Evolutionary conservation across 176 grass and related monocot genomes (phyloP), one percentile per base, ranked within the genome.

Genomic region (Eragrostis nindensis): DNA sequence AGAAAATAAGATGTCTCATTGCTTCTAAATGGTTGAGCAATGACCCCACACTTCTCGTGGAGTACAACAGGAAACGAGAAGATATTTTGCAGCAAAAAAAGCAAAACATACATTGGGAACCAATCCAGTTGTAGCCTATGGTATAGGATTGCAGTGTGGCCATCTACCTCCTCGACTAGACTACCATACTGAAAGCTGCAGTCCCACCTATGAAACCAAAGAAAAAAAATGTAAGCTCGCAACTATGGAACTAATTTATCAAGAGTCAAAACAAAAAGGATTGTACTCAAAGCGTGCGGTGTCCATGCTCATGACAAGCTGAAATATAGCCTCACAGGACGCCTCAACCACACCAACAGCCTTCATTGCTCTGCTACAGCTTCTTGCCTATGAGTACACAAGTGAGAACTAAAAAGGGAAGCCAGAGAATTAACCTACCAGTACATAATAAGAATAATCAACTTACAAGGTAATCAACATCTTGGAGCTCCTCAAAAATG

Each of bases 171-270:
- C 70, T 98, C 88, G 6, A 98, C 95, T 63, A 98, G 82, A 80
- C 95, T 98, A 78, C 95, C 95, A 93, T 92, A 98, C 64, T 94
- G 90, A 72, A 98, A 98, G 82, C 92, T 98, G 86, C 95, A 92
- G 86, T 98, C 95, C 95, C 95, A 98, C 86, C 95, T 98, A 72
- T 2, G 32, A 36, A 36, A 36, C 59, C 59, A 78, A 11, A 70
- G 63, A 16, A 52, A 80, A 0, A 78, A 6, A 74, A 44, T 62
- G 66, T 7, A 71, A 30, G 46, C 66, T 47, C 2, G 26, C 48
- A 85, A 41, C 21, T 46, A 14, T 67, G 2, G 22, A 75, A 54
- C 39, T 52, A 11, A 75, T 88, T 62, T 77, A 16, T 53, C 5
- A n/a, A 57, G 48, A 49, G 19, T 74, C 16, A 21, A 68, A 47